Base-by-base conservation (phyloP, 2,329 filamentous ascomycete species). In the Aureobasidium sp. region DNA sequence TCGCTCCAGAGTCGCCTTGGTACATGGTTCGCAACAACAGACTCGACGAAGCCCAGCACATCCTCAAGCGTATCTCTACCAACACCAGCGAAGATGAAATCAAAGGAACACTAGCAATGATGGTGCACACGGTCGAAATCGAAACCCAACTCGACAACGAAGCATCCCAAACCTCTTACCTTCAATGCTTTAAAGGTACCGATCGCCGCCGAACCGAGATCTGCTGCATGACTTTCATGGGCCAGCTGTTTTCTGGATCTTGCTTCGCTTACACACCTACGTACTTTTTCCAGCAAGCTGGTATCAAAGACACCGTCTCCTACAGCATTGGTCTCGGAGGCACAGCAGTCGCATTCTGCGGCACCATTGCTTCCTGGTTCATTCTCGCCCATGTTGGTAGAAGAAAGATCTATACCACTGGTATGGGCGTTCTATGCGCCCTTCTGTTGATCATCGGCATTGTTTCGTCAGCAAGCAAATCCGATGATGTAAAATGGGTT, bases 181-280 rank as follows among this genome's bases (percentile, higher is more conserved):
- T 61, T 10, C 76, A 79, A 56, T 78, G 75, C 67, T 78, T 80
- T 69, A 72, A 70, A 3, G 71, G 72, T 26, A 71, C 74, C 37
- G 78, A 80, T 60, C 66, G 73, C 2, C 66, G 76, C 1, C 73
- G 78, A 3, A 80, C 78, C 0, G 72, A 74, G 26, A 78, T 80
- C 43, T 75, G 76, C 0, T 67, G 76, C 36, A 73, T 74, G 7
- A 76, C 77, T 20, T 80, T 77, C 63, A 69, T 72, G 36, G 76
- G 75, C 44, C 76, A 79, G 61, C 73, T 77, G 59, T 65, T 78
- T 3, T 74, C 72, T 8, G 77, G 76, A 1, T 73, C 76, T 39
- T 75, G 71, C 56, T 66, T 79, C 55, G 78, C 75, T 2, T 81
- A 80, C 67, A 52, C 59, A 4, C 59, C 59, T 0, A 61, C 59